Evolutionary conservation across 371 early-diverging fungal genomes (phyloP).

Genomic region (Rhizopus arrhizus): DNA sequence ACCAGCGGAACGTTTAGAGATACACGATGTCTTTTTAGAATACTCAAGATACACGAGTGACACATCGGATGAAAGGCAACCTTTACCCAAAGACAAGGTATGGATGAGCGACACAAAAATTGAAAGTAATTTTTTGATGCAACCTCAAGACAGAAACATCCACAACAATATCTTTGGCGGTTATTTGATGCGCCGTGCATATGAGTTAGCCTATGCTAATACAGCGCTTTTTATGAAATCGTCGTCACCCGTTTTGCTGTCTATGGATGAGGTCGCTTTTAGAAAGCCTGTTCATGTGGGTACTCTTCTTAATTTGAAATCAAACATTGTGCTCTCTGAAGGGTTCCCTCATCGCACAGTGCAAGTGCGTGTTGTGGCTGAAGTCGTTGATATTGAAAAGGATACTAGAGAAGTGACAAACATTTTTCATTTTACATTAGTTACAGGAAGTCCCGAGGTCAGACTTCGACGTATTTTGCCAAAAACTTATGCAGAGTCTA

Average conservation of each 20-base stretch:
- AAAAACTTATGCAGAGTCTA: slow-evolving; percentile 71
- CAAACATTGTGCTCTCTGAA: slow-evolving; percentile 69
- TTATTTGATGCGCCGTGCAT: slow-evolving; percentile 75
- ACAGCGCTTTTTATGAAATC: slow-evolving; percentile 64
- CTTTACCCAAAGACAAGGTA: slow-evolving; percentile 64
- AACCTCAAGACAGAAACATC: slow-evolving; percentile 89
- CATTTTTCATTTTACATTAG: slow-evolving; percentile 81
- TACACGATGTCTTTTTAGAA: slow-evolving; percentile 83
- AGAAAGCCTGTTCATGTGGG: slow-evolving; percentile 86
- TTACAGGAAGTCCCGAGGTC: slow-evolving; percentile 17
- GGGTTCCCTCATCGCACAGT: slow-evolving; percentile 58
- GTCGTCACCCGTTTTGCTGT: slow-evolving; percentile 54
- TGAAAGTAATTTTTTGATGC: slow-evolving; percentile 72
- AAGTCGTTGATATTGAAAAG: slow-evolving; percentile 70
- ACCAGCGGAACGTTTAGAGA: slow-evolving; percentile 75
- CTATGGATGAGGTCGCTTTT: slow-evolving; percentile 89
- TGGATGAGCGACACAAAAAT: slow-evolving; percentile 85
- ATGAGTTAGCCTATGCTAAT: slow-evolving; percentile 79
- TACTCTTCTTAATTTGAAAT: slow-evolving; percentile 67
- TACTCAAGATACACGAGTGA: slow-evolving; percentile 46
- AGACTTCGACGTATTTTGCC: slow-evolving; percentile 54
- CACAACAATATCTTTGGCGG: slow-evolving; percentile 94
- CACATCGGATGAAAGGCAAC: slow-evolving; percentile 19
- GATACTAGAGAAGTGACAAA: slow-evolving; percentile 70
- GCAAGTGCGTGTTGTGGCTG: slow-evolving; percentile 72